A percentile compares a stretch with the other conserved stretches of the same genome.
phyloP scores from a whole-genome alignment of 108 stramenopile genomes.

The Cyclotella cryptica region DNA sequence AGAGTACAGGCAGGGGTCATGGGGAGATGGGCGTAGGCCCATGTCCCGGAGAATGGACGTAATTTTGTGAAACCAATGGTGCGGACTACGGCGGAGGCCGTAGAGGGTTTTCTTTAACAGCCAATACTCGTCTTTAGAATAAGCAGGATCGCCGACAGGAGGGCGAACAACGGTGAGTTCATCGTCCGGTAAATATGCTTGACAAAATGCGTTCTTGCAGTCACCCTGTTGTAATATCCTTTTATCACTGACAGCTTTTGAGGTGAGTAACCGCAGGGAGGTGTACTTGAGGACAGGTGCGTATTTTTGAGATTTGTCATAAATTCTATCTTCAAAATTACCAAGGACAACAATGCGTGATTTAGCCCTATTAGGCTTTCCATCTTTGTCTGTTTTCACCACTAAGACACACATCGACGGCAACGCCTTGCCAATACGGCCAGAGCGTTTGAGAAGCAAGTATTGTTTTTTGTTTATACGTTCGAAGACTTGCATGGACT shows the following conservation, averaged over 20 bases:
- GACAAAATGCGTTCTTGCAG: slow-evolving; percentile 51
- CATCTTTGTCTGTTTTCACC: slow-evolving; percentile 22
- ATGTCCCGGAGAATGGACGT: neutral
- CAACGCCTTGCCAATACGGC: neutral
- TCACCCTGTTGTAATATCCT: slow-evolving; percentile 38
- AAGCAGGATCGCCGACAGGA: slow-evolving; percentile 23
- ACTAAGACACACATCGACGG: slow-evolving; percentile 6
- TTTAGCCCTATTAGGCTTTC: slow-evolving; percentile 22
- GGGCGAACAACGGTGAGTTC: slow-evolving; percentile 20
- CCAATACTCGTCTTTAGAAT: slow-evolving; percentile 25
- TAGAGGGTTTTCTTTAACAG: slow-evolving; percentile 33
- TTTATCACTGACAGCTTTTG: slow-evolving; percentile 1
- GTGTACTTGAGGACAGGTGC: slow-evolving; percentile 34
- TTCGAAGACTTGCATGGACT: neutral
- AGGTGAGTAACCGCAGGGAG: slow-evolving; percentile 14
- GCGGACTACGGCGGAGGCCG: slow-evolving; percentile 11
- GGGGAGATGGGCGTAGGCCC: slow-evolving; percentile 22
- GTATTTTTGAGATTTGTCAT: slow-evolving; percentile 17
- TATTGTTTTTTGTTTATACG: neutral
- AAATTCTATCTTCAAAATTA: slow-evolving; percentile 24
- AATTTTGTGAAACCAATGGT: slow-evolving; percentile 43
- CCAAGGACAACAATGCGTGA: slow-evolving; percentile 15
- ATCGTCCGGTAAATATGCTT: slow-evolving; percentile 22
- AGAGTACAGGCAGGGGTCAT: slow-evolving; percentile 39
- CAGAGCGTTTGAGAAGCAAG: neutral